Base-by-base conservation (phyloP, 2,329 filamentous ascomycete species). In the Ceratocystis cacaofunesta region DNA sequence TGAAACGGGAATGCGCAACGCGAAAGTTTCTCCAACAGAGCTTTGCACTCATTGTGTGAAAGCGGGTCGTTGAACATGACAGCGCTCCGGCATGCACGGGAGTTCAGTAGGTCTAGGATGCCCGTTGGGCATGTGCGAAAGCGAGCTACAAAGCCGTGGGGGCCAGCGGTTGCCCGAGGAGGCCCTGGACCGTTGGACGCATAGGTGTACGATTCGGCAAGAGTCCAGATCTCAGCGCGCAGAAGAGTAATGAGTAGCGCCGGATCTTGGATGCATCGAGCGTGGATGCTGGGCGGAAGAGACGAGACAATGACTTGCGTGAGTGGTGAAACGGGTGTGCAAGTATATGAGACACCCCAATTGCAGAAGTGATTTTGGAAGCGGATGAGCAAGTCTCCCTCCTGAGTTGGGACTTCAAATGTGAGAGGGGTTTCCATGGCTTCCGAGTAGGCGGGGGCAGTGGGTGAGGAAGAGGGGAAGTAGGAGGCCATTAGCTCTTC, bases 21-120 rank as follows among this genome's bases (percentile, higher is more conserved):
- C 0, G 81, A 79, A n/a, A 94, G 75, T 2, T 78, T 78, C 1
- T 65, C 68, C 0, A 92, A 72, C 43, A 94, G 73, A 0, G 73
- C 71, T 8, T 75, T 69, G 69, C 89, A 92, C 68, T 90, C 79
- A 0, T 78, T 74, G 0, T 72, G 68, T 0, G 78, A 78, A 6
- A 94, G 75, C 5, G 76, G 71, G 70, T 95, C 90, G 70, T 92
- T 92, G 75, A 95, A 95, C 88, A 92, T 92, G 72, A 94, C 85
- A 1, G 90, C 88, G 80, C 87, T 89, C 64, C 88, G 80, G 71
- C 89, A 94, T 1, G 89, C 84, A 65, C 87, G 81, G 0, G 88
- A 91, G 71, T 90, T 86, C 3, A 92, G 75, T 71, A 92, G 75
- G 36, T 95, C 88, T 3, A 95, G 70, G 12, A 97, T 84, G 0